A percentile compares a stretch with the other conserved stretches of the same genome.
Conservation (phyloP, 352 stramenopile genomes). For the Pythium guiyangense region DNA sequence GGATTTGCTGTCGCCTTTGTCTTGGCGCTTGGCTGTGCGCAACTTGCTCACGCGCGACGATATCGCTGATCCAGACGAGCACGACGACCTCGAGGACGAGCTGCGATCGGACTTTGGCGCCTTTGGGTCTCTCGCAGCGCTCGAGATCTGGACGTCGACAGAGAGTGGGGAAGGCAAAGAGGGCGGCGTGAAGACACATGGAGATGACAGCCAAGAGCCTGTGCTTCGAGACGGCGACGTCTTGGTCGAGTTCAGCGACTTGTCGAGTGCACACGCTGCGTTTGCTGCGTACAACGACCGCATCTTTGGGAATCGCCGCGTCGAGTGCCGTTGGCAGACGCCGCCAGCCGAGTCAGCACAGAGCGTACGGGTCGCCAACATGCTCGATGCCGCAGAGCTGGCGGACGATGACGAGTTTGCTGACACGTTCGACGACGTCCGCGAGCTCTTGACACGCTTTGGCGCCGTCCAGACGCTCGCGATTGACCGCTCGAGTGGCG, state of each 20-base stretch:
- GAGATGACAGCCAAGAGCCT: too few relatives aligned
- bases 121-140: constrained; percentile 16
- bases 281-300: constrained; percentile 4
- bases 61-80: constrained; percentile 49
- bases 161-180: neutral
- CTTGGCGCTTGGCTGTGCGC: constrained; percentile 16
- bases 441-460: too few relatives aligned
- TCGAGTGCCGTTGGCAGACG: constrained; percentile 3
- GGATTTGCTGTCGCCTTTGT: too few relatives aligned
- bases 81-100: constrained; percentile 35
- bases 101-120: constrained; percentile 25
- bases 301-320: constrained; percentile 7
- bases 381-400: too few relatives aligned
- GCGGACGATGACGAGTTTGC: too few relatives aligned
- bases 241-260: constrained; percentile 3
- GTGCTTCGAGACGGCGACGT: constrained; percentile 4
- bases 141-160: constrained; percentile 9
- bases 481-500: too few relatives aligned
- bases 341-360: neutral
- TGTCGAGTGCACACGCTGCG: constrained; percentile 1
- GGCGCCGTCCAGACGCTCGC: too few relatives aligned
- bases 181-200: neutral
- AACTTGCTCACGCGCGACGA: constrained; percentile 41
- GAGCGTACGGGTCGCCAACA: neutral
- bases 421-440: too few relatives aligned